Conservation (phyloP, 2,329 filamentous ascomycete genomes). For the Capronia coronata region DNA sequence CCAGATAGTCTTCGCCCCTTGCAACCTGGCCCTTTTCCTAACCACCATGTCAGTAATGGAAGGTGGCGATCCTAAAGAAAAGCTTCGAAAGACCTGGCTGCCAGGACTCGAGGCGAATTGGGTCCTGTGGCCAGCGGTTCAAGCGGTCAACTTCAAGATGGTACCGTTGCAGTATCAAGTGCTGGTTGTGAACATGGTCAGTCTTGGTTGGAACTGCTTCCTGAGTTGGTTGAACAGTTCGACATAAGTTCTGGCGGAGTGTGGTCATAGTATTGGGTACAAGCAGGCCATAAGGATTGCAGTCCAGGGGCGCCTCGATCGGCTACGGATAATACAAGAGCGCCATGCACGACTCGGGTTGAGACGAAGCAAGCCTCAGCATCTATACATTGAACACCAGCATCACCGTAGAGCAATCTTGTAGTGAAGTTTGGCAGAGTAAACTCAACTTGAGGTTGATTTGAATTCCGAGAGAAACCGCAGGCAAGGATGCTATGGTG, state of each 20-base stretch:
- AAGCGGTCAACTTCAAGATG: constrained; percentile 80
- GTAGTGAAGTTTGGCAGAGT: not conserved
- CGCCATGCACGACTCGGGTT: no score
- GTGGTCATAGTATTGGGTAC: not conserved
- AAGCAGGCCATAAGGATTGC: no score
- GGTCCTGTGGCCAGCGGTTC: constrained; percentile 79
- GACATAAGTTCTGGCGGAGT: constrained; percentile 7
- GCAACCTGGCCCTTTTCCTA: constrained; percentile 74
- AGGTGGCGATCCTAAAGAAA: constrained; percentile 59
- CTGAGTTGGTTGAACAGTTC: constrained; percentile 51
- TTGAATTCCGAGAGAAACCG: not conserved
- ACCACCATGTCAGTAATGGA: constrained; percentile 78
- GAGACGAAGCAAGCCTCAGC: no score
- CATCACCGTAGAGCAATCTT: no score
- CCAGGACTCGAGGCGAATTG: constrained; percentile 74
- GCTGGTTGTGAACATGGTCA: constrained; percentile 78
- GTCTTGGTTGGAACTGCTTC: constrained; percentile 58
- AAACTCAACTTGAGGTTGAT: no score
- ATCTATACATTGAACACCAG: no score
- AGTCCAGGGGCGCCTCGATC: no score
- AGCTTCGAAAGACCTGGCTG: constrained; percentile 64
- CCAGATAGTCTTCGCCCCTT: constrained; percentile 77
- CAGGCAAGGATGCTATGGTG: not conserved
- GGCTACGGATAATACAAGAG: no score
- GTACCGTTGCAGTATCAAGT: constrained; percentile 78